Evolutionary conservation across 768 basidiomycete genomes (phyloP), one percentile per base, ranked within the genome.

Genomic region (Xerocomellus intermedius): DNA sequence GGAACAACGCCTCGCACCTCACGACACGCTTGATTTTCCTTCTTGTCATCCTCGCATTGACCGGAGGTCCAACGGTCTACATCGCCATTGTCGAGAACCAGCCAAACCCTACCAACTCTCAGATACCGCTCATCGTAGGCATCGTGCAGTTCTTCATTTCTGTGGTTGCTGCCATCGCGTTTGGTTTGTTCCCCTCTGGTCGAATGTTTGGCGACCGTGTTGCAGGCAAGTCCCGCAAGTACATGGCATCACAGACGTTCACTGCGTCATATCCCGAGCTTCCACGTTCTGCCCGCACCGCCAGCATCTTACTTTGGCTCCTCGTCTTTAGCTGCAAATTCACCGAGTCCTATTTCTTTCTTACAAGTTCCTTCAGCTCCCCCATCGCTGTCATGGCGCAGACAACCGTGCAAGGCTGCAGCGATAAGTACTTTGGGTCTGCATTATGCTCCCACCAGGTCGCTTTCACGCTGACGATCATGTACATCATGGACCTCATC

Each of bases 121-220:
- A 87, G 62, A 77, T 96, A 35, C 91, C 97, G 4, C 83, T 96
- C 56, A 97, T 98, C 72, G 74, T 98, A 65, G 92, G 83, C 66
- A 87, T 97, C 57, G 93, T 93, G 28, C 95, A 98, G 64, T 98
- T 98, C 78, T 91, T 86, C 71, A 81, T 98, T 56, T 93, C 95
- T 14, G 85, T 92, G 44, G 77, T 88, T 19, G 89, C 85, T 45
- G 94, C 94, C 28, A 48, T 93, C 53, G 78, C 84, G 1, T 99
- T 98, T 74, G 86, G 86, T 50, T 77, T 94, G 65, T 82, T 99
- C 56, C 97, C 97, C 0, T 96, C 94, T 0, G 97, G 96, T 6
- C 83, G 96, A 47, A 96, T 99, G 92, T 98, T 99, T 69, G 97
- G 97, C 38, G 97, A 99, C 69, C 87, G 96, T 56, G 97, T 99